Percentiles rank a stretch among this genome's conserved stretches.
These are phyloP conservation scores for Panaeolus papilionaceus DNA, from an alignment of 768 basidiomycete species.

Conservation along the genomic window DNA sequence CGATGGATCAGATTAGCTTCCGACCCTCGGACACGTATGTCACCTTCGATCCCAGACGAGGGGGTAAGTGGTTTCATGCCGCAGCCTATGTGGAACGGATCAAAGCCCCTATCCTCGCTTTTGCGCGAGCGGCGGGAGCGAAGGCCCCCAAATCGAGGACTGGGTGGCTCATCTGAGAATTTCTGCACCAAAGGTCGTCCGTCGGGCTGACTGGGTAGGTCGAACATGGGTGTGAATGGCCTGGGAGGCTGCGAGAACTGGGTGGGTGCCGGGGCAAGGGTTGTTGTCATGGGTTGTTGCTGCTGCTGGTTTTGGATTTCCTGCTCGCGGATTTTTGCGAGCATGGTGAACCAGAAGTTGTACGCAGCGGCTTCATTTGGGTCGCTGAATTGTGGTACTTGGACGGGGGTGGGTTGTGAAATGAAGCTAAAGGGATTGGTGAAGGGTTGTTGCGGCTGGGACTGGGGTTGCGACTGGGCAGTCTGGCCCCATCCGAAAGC, in stretches of 20 bases:
- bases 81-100: slow-evolving; percentile 13
- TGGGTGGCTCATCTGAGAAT: background rate
- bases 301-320: background rate
- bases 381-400: background rate
- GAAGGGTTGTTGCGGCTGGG: background rate
- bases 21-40: slow-evolving; percentile 5
- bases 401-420: background rate
- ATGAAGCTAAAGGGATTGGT: background rate
- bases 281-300: background rate
- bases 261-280: background rate
- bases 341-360: slow-evolving; percentile 9
- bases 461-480: background rate
- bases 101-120: slow-evolving; percentile 7
- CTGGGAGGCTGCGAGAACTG: slow-evolving; percentile 6
- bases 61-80: background rate
- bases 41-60: slow-evolving; percentile 4
- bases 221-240: slow-evolving; percentile 13
- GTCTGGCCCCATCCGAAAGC: background rate
- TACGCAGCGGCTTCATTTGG: slow-evolving; percentile 11
- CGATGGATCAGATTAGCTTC: slow-evolving; percentile 13
- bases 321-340: background rate
- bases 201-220: background rate
- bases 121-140: background rate
- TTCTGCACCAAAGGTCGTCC: slow-evolving; percentile 7
- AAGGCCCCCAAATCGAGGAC: slow-evolving; percentile 1